Evolutionary conservation across 495 filamentous ascomycete species (phyloP).

Genomic region (Aspergillus incahuasiensis): DNA sequence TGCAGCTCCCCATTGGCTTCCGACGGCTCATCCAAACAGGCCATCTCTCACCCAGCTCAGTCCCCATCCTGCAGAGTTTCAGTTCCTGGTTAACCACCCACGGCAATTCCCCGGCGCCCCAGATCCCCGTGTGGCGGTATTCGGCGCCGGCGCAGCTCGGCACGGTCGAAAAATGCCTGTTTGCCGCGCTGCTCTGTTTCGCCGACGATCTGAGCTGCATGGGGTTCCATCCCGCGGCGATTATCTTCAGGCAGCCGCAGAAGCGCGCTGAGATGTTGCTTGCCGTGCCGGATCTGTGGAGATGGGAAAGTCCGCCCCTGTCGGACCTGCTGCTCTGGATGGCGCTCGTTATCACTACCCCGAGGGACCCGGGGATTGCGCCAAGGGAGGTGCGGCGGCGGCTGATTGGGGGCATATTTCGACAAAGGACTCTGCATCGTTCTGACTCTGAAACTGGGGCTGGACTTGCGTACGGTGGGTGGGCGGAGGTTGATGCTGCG

Average conservation of each 20-base stretch:
- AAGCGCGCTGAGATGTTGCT: neutral
- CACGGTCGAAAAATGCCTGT: neutral
- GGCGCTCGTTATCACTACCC: too few relatives aligned
- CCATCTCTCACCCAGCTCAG: neutral
- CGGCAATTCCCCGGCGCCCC: too few relatives aligned
- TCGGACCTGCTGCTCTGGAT: too few relatives aligned
- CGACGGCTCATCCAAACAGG: neutral
- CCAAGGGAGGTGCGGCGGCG: too few relatives aligned
- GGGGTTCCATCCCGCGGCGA: neutral
- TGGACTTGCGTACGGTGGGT: too few relatives aligned
- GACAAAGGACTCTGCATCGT: too few relatives aligned
- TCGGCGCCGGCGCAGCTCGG: too few relatives aligned
- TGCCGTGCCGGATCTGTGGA: neutral
- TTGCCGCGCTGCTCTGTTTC: neutral
- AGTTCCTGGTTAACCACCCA: neutral
- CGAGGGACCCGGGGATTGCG: too few relatives aligned
- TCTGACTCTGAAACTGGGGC: too few relatives aligned
- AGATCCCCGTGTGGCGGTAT: too few relatives aligned
- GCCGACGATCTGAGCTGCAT: neutral
- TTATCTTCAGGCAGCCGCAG: neutral
- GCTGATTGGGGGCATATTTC: too few relatives aligned
- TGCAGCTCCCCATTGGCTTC: neutral
- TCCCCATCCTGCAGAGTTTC: neutral
- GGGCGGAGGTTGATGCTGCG: too few relatives aligned
- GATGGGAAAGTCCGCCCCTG: neutral